phyloP scores from a whole-genome alignment of 805 yeast genomes.

The Tetrapisispora nanseiensis region DNA sequence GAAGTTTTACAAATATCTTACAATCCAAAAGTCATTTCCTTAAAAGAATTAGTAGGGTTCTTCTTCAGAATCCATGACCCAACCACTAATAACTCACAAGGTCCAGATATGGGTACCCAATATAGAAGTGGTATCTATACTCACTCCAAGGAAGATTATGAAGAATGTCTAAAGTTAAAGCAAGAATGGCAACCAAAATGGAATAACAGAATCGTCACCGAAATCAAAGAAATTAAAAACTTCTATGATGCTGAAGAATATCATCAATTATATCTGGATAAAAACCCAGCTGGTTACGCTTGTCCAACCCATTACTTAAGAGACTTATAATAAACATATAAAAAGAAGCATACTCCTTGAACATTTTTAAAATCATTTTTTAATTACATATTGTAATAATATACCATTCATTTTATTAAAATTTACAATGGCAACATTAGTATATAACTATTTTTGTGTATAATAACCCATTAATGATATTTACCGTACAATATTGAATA shows the following conservation, averaged over 20 bases:
- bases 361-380: background rate
- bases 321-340: constrained; percentile 13
- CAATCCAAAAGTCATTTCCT: constrained; percentile 55
- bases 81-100: constrained; percentile 72
- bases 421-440: too few relatives aligned
- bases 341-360: background rate
- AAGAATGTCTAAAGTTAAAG: constrained; percentile 37
- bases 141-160: constrained; percentile 39
- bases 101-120: constrained; percentile 83
- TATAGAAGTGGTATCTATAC: constrained; percentile 78
- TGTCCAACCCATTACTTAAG: constrained; percentile 86
- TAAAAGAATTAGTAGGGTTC: constrained; percentile 61
- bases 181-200: constrained; percentile 58
- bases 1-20: constrained; percentile 79
- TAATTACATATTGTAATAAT: too few relatives aligned
- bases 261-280: constrained; percentile 73
- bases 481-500: background rate
- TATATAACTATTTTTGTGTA: background rate
- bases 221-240: constrained; percentile 51
- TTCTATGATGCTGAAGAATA: constrained; percentile 95
- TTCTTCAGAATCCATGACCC: constrained; percentile 94
- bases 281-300: constrained; percentile 79
- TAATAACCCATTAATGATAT: too few relatives aligned
- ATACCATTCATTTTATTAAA: too few relatives aligned
- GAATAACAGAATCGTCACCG: constrained; percentile 59